Base-by-base conservation (phyloP, 2,329 filamentous ascomycete genomes). In the Cucurbitaria berberidis region DNA sequence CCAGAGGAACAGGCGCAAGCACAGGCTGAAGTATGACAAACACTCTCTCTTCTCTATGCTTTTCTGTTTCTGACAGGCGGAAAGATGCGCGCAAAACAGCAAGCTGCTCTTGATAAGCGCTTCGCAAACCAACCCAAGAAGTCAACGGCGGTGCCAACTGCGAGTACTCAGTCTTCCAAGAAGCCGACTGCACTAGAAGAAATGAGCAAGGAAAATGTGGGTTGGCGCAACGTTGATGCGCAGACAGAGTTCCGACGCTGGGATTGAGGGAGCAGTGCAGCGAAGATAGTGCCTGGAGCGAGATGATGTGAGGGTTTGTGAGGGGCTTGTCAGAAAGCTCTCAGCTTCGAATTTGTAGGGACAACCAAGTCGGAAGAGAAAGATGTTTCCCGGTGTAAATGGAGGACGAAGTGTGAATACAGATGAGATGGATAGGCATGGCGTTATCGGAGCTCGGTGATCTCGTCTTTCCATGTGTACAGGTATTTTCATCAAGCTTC, bases 11-110 rank as follows among this genome's bases (percentile, higher is more conserved):
- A 62, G 26, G 63, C 58, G 1, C 44, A 59, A 22, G 42, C 55
- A 24, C 63, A 67, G 49, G 64, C 59, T 11, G 69, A 73, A 47
- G 69, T 68, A 55, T 24, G 8, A 40, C 10, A 57, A 36, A 41
- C 16, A n/a, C 35, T 9, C 2, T 18, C 4, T 39, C 16, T 18
- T 6, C 30, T 39, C 2, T 9, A 10, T 7, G 8, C 5, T n/a
- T 3, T 21, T 19, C 10, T 21, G n/a, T n/a, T 29, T 2, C 45
- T 63, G 34, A 64, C 42, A 40, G 7, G 3, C 13, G 5, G 16
- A 11, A 54, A 73, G 69, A 69, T 70, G 48, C 67, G 69, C n/a
- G 64, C 64, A 18, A 68, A 67, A 40, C 67, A 71, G 41, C 64
- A 68, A 11, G 64, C 60, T 16, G 67, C 68, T 10, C 61, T 66